Evolutionary conservation across 2,329 filamentous ascomycete species (phyloP).

Genomic region (Aspergillus aculeatus): DNA sequence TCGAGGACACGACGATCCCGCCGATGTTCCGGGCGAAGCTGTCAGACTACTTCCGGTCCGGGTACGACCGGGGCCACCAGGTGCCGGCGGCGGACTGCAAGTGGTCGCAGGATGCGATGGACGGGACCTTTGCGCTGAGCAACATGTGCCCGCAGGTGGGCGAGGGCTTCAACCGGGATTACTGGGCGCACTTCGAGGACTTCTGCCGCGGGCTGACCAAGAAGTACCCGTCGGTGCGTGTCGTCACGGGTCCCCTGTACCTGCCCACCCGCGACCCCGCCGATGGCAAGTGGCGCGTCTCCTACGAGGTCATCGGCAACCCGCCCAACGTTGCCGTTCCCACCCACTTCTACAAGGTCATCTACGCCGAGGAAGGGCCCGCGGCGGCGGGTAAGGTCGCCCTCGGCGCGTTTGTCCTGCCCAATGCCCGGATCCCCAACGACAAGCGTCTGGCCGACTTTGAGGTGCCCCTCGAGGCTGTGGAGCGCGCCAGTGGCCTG

Average conservation of each 20-base stretch:
- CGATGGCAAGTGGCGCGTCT: conserved; percentile 93
- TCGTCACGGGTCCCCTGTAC: conserved; percentile 93
- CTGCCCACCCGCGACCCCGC: conserved; percentile 74
- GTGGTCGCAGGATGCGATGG: conserved; percentile 92
- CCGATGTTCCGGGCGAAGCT: conserved; percentile 84
- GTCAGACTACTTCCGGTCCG: conserved; percentile 90
- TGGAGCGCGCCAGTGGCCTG: conserved; percentile 87
- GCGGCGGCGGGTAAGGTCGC: conserved; percentile 68
- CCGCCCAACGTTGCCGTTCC: conserved; percentile 94
- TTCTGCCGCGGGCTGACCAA: conserved; percentile 83
- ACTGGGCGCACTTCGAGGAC: conserved; percentile 98
- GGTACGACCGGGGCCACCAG: conserved; percentile 95
- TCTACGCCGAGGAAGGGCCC: conserved; percentile 84
- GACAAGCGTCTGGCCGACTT: conserved; percentile 85
- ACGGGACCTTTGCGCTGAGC: conserved; percentile 86
- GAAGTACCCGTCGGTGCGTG: conserved; percentile 79
- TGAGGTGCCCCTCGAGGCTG: conserved; percentile 87
- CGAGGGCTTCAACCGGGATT: conserved; percentile 97
- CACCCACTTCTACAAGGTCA: conserved; percentile 99
- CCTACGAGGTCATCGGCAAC: conserved; percentile 91
- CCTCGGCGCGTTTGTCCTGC: conserved; percentile 89
- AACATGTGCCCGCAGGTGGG: conserved; percentile 99
- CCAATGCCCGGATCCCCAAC: conserved; percentile 86
- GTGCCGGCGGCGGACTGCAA: conserved; percentile 94
- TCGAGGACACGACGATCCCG: conserved; percentile 77